These are phyloP conservation scores for Microthyrium microscopicum DNA, from an alignment of 2,329 filamentous ascomycete genomes.

Conservation along the genomic window DNA sequence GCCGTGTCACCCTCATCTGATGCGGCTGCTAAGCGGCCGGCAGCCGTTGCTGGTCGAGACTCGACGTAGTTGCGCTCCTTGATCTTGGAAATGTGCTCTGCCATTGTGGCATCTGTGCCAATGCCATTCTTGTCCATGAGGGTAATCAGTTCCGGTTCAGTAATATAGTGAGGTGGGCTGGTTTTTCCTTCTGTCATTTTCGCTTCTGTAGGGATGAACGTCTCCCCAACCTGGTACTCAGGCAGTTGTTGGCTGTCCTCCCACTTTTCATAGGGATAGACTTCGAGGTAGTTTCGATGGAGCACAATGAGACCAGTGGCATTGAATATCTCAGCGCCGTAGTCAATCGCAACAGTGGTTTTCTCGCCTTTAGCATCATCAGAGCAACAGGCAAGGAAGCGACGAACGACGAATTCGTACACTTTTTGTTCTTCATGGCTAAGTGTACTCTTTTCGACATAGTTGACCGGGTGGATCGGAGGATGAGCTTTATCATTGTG, in stretches of 20 bases:
- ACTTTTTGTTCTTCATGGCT: conserved; percentile 55
- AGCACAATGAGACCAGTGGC: conserved; percentile 72
- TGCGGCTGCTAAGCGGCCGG: conserved; percentile 16
- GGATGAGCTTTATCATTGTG: conserved; percentile 96
- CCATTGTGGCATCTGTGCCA: conserved; percentile 97
- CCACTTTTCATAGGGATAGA: conserved; percentile 96
- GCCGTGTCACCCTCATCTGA: conserved; percentile 23
- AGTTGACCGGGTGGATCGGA: conserved; percentile 91
- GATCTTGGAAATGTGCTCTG: conserved; percentile 93
- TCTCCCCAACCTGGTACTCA: conserved; percentile 60
- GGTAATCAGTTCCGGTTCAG: conserved; percentile 85
- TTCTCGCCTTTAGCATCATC: conserved; percentile 79
- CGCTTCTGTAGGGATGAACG: conserved; percentile 75
- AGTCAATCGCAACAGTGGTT: conserved; percentile 70
- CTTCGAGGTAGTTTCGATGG: conserved; percentile 82
- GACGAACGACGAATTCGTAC: conserved; percentile 82
- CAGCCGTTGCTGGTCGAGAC: conserved; percentile 32
- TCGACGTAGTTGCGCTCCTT: conserved; percentile 77
- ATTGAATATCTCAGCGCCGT: conserved; percentile 68
- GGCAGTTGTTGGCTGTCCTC: conserved; percentile 73
- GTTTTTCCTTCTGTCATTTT: conserved; percentile 88
- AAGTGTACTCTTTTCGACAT: conserved; percentile 46
- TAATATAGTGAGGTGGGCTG: conserved; percentile 66
- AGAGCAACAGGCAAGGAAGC: conserved; percentile 90
- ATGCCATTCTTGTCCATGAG: conserved; percentile 99